Base-by-base conservation (phyloP, 768 basidiomycete species). In the Lentinula guzmanii region DNA sequence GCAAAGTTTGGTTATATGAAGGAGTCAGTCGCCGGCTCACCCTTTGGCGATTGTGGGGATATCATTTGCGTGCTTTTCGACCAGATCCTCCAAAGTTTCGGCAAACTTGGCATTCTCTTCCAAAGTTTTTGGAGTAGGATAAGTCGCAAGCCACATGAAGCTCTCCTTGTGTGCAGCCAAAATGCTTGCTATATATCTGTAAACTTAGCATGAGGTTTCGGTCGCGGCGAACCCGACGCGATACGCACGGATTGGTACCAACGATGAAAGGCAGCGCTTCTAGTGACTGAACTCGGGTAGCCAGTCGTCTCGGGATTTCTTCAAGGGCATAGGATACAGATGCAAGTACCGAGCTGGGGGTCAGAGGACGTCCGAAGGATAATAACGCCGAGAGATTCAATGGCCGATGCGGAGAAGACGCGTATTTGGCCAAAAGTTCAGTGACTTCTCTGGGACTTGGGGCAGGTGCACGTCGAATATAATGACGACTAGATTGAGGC, bases 21-120 rank as follows among this genome's bases (percentile, higher is more conserved):
- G 21, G 21, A 21, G 54, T 28, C 35, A 34, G 56, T 13, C 16
- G n/a, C 21, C 41, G 16, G 39, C 75, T 60, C 64, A 87, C 91
- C 93, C 93, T 74, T 93, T 93, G 3, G 93, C 93, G 83, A 95
- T 84, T 13, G 88, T 89, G 1, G 93, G 93, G 54, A 95, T 91
- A 70, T 95, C 94, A 72, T 95, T 89, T 1, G 89, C 82, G 69
- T 95, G 93, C 58, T 81, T 79, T 62, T 84, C 82, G 3, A 95
- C 92, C 18, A 95, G 74, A 39, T 79, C 77, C 46, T 85, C 82
- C n/a, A 95, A 77, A 63, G 85, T 79, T 54, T 82, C 78, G 0
- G 87, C 82, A 65, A 95, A 93, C 15, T 72, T 70, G 4, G 77
- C 77, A 64, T 95, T 95, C 63, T 91, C 86, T 58, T 84, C 80